Base-by-base conservation (phyloP, 441 rosid species). In the Geranium incanum region DNA sequence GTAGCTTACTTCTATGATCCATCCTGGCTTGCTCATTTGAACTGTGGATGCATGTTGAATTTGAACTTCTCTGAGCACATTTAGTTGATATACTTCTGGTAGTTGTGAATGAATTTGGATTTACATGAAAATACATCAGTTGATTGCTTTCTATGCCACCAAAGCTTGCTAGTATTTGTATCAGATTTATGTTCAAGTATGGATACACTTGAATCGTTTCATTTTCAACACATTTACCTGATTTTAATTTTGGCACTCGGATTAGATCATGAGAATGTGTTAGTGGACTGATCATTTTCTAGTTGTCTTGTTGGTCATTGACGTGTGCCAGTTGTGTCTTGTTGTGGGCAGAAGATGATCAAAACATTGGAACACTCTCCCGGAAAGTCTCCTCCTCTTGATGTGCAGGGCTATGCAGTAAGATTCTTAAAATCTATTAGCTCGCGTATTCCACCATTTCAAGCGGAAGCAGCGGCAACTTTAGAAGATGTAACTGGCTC, bases 381-480 rank as follows among this genome's bases (percentile, higher is more conserved):
- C 23, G 69, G 86, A 67, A 83, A 79, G 77, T 78, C 72, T 69
- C 18, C 55, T 57, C 83, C 74, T 70, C 75, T 36, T 74, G 81
- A 85, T 16, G 76, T 96, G 81, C 84, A 69, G 82, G 89, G 82
- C 70, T 96, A 93, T 85, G 99, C 99, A 66, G 75, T 86, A 66
- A 89, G 87, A 77, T 96, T 86, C 85, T 83, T 96, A 86, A 84
- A 84, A 80, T 84, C 73, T 77, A 86, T 76, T 80, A 76, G 76
- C 77, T 79, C 81, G 76, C 71, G 78, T 72, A 76, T 79, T 73
- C 86, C 82, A 77, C 70, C 81, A 69, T 78, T 77, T 79, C 87
- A 82, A 81, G 89, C 88, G 63, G 91, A 87, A 78, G 88, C 86
- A 72, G 91, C 88, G 2, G 75, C 84, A 72, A 84, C 89, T 74